These are phyloP conservation scores for Lycium barbarum DNA, from an alignment of 257 asterid genomes.

Conservation along the genomic window DNA sequence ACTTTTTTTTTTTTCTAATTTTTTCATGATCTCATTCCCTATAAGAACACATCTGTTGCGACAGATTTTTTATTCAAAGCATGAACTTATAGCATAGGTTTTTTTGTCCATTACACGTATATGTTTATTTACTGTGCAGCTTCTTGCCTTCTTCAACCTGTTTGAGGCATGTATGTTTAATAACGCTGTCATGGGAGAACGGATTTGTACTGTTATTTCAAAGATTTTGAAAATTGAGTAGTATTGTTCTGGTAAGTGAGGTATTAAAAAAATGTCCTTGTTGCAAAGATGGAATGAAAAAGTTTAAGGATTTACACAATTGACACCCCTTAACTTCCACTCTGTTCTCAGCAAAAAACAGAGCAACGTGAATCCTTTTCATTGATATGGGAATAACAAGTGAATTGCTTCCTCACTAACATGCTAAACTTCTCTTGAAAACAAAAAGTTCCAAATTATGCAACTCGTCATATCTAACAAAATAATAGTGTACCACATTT, in stretches of 20 bases:
- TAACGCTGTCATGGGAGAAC: background rate
- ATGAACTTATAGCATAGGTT: background rate
- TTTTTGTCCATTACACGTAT: background rate
- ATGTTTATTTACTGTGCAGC: background rate
- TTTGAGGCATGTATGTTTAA: background rate
- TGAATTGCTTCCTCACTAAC: too few species aligned
- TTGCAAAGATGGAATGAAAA: too few species aligned
- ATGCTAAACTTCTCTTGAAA: too few species aligned
- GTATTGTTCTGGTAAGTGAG: background rate
- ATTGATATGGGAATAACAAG: too few species aligned
- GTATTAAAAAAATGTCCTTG: background rate
- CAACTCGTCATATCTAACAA: too few species aligned
- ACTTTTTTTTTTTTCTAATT: background rate
- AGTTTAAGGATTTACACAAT: too few species aligned
- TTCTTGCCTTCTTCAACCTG: background rate
- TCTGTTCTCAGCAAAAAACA: too few species aligned
- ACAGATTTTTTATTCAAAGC: background rate
- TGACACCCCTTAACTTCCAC: too few species aligned
- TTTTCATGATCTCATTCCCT: background rate
- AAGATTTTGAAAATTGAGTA: slow-evolving; percentile 1
- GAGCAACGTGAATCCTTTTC: too few species aligned
- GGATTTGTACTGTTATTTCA: background rate
- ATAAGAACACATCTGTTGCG: slow-evolving; percentile 4
- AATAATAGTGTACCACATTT: too few species aligned
- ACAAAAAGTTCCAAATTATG: too few species aligned